These are phyloP conservation scores for Epichloe bromicola DNA, from an alignment of 2,329 filamentous ascomycete species.

Conservation along the genomic window DNA sequence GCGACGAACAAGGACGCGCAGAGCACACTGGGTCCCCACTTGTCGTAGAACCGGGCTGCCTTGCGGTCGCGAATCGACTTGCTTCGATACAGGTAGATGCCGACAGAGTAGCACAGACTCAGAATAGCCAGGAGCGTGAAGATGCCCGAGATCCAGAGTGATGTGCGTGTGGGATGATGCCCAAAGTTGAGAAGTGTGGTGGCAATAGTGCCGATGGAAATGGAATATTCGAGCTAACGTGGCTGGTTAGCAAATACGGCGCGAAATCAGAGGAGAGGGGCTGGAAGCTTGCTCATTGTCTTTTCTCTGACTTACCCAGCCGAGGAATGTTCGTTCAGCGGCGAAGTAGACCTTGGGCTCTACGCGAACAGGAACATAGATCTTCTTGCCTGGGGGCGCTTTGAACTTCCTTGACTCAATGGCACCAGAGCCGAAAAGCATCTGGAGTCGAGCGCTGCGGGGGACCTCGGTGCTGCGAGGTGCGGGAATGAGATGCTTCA, in stretches of 20 bases:
- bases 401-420: slow-evolving; percentile 49
- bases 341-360: slow-evolving; percentile 98
- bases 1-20: slow-evolving; percentile 62
- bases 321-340: slow-evolving; percentile 87
- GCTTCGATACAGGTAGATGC: slow-evolving; percentile 79
- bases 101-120: slow-evolving; percentile 70
- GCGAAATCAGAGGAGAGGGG: background rate
- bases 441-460: slow-evolving; percentile 38
- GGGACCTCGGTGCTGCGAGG: slow-evolving; percentile 45
- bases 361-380: slow-evolving; percentile 89
- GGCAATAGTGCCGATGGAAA: slow-evolving; percentile 82
- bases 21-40: slow-evolving; percentile 67
- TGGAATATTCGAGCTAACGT: slow-evolving; percentile 76
- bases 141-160: slow-evolving; percentile 56
- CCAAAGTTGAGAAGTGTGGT: slow-evolving; percentile 76
- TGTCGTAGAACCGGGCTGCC: slow-evolving; percentile 86
- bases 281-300: background rate
- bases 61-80: slow-evolving; percentile 69
- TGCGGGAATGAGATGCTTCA: slow-evolving; percentile 40
- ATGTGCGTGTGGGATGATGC: slow-evolving; percentile 37
- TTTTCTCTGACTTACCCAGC: slow-evolving; percentile 52
- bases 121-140: slow-evolving; percentile 74
- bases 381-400: slow-evolving; percentile 74
- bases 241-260: slow-evolving; percentile 9
- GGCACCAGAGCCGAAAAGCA: slow-evolving; percentile 41